Conservation (phyloP, 78 protist species). For the Dictyostelium purpureum region DNA sequence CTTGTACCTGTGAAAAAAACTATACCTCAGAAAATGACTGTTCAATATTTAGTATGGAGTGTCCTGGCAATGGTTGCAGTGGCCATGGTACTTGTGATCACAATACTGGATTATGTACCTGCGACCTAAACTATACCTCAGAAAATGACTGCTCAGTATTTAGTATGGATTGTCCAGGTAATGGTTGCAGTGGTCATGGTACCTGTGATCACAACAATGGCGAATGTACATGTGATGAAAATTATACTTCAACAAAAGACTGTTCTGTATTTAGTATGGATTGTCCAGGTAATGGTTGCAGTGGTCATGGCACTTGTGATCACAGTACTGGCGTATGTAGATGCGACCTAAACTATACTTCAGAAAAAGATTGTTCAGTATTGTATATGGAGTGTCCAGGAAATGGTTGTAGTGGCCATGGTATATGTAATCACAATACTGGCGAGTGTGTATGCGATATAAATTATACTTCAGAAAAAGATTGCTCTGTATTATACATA, state of each 20-base stretch:
- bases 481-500: background rate
- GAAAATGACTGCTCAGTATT: background rate
- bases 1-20: background rate
- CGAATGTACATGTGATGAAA: background rate
- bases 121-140: no score
- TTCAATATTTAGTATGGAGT: background rate
- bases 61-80: background rate
- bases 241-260: background rate
- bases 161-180: background rate
- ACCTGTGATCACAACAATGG: background rate
- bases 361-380: background rate
- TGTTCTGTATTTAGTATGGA: background rate
- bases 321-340: background rate
- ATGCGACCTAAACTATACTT: background rate
- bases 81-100: background rate
- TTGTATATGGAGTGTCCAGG: background rate
- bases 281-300: background rate
- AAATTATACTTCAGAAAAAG: background rate
- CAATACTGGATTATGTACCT: background rate
- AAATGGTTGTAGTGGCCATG: background rate
- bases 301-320: background rate
- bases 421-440: background rate
- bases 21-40: background rate
- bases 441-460: background rate
- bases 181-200: background rate